Percentiles rank a stretch among this genome's conserved stretches.
Conservation (phyloP, 2,329 filamentous ascomycete genomes). For the Penicillium sp. region DNA sequence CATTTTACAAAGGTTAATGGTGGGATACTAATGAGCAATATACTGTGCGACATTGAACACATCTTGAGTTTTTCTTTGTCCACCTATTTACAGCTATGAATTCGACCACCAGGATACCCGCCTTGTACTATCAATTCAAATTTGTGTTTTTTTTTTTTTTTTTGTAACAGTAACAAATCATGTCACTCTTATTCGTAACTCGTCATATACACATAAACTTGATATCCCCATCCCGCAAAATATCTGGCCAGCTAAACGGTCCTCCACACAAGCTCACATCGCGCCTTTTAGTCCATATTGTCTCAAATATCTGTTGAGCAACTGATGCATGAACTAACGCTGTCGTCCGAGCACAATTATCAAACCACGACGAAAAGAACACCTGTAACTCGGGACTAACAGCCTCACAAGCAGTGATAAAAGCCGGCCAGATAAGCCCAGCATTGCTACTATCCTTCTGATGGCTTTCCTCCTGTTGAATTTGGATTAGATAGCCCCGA, state of each 20-base stretch:
- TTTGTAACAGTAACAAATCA: background rate
- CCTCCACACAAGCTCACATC: conserved; percentile 4
- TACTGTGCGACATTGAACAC: too few relatives aligned
- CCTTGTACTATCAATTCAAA: too few relatives aligned
- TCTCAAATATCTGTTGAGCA: conserved; percentile 15
- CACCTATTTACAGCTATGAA: too few relatives aligned
- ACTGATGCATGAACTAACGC: conserved; percentile 14
- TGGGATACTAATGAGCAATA: too few relatives aligned
- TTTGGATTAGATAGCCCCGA: background rate
- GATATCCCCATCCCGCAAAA: conserved; percentile 17
- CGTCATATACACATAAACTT: conserved; percentile 18
- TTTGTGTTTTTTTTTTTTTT: too few relatives aligned
- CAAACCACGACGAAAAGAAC: conserved; percentile 19
- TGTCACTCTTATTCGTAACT: background rate
- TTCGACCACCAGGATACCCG: background rate
- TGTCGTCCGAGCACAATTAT: conserved; percentile 12
- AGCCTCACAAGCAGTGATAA: conserved; percentile 24
- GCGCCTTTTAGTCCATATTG: conserved; percentile 15
- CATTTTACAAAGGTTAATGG: too few relatives aligned
- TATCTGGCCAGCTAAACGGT: conserved; percentile 16
- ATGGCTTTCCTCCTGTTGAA: conserved; percentile 2
- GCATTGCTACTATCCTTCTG: conserved; percentile 7
- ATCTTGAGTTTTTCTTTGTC: background rate
- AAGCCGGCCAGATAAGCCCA: conserved; percentile 21
- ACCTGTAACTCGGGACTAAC: conserved; percentile 9